phyloP scores from a whole-genome alignment of 1,284 basidiomycete species.

The Cerioporus squamosus region DNA sequence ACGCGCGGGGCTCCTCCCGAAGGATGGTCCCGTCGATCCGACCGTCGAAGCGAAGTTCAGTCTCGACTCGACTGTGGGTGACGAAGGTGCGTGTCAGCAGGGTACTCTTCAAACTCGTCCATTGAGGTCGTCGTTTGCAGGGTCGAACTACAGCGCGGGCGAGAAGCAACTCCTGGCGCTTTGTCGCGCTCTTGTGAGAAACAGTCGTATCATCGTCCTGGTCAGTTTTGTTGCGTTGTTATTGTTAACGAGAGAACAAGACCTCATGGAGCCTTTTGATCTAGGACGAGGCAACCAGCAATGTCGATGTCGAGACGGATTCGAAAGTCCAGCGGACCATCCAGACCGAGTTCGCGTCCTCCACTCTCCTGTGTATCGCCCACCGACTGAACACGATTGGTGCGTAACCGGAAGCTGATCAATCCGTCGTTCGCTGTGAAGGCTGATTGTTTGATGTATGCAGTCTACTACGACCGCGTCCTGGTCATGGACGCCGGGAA shows the following conservation, averaged over 20 bases:
- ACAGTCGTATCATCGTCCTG: constrained; percentile 72
- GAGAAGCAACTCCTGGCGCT: constrained; percentile 83
- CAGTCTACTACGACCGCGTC: constrained; percentile 77
- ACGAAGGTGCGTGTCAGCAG: constrained; percentile 54
- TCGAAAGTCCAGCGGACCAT: constrained; percentile 78
- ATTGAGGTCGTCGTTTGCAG: constrained; percentile 34
- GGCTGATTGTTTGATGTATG: neutral
- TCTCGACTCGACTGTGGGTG: constrained; percentile 63
- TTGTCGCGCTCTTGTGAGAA: constrained; percentile 73
- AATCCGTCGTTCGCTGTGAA: too few species aligned
- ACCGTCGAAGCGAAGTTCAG: constrained; percentile 66
- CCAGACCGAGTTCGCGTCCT: constrained; percentile 65
- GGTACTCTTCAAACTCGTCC: neutral
- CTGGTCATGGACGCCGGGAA: constrained; percentile 75
- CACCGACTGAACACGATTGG: constrained; percentile 81
- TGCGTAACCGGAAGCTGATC: constrained; percentile 26
- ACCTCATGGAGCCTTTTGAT: neutral
- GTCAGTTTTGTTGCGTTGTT: constrained; percentile 38
- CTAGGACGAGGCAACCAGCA: constrained; percentile 81
- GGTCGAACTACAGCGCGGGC: constrained; percentile 76
- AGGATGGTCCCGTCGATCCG: constrained; percentile 51
- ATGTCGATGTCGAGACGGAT: constrained; percentile 83
- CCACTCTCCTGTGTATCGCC: constrained; percentile 74
- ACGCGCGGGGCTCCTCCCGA: constrained; percentile 62
- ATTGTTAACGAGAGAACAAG: too few species aligned